Evolutionary conservation across 1,284 basidiomycete species (phyloP).

Genomic region (Rhodotorula sp.): DNA sequence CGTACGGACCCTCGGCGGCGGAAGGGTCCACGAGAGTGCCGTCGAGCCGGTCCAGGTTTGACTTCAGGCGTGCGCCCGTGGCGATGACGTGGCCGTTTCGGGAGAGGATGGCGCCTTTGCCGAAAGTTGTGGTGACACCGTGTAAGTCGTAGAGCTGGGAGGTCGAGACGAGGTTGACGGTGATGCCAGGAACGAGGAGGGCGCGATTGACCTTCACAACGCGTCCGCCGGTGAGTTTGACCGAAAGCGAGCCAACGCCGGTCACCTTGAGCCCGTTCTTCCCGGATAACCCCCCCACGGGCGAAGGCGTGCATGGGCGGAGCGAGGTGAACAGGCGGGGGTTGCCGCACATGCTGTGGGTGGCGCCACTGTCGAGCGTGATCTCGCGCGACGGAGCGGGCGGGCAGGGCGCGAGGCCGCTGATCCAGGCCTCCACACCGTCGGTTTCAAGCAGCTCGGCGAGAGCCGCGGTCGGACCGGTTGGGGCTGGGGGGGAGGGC

Average conservation of each 20-base stretch:
- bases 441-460: too few species aligned
- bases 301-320: neutral
- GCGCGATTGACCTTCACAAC: too few species aligned
- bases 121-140: neutral
- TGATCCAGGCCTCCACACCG: too few species aligned
- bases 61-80: neutral
- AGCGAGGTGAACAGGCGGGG: neutral
- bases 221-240: too few species aligned
- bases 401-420: too few species aligned
- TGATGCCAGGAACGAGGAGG: constrained; percentile 1
- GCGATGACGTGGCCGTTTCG: neutral
- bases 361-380: too few species aligned
- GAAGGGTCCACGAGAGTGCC: neutral
- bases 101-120: neutral
- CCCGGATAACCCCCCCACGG: too few species aligned
- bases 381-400: too few species aligned
- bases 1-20: neutral
- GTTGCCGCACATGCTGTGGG: constrained; percentile 6
- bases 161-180: neutral
- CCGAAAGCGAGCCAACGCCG: too few species aligned
- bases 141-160: neutral
- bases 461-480: too few species aligned
- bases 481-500: too few species aligned
- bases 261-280: too few species aligned
- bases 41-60: neutral